phyloP scores from a whole-genome alignment of 2,329 filamentous ascomycete genomes.

The Aspergillus sp. region DNA sequence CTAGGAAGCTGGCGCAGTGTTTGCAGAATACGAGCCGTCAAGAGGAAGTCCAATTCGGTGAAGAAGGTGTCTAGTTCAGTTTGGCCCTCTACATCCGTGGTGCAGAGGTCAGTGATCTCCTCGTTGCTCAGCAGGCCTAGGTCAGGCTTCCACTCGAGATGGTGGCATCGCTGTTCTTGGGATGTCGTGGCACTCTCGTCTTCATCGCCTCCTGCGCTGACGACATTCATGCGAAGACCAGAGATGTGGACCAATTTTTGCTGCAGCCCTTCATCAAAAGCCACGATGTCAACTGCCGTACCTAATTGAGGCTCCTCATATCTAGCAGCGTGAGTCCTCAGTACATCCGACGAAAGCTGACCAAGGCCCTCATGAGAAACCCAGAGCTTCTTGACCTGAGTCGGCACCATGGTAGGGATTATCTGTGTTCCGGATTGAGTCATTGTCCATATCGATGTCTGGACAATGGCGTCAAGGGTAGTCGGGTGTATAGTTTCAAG shows the following conservation, averaged over 20 bases:
- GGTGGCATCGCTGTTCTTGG: neutral
- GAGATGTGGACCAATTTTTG: neutral
- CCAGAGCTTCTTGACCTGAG: neutral
- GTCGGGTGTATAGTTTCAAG: constrained; percentile 11
- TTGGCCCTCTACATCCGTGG: neutral
- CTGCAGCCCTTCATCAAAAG: neutral
- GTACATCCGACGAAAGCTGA: neutral
- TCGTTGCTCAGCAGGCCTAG: neutral
- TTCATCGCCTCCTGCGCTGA: neutral
- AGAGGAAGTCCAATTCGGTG: neutral
- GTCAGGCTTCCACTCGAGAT: constrained; percentile 14
- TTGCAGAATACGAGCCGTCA: neutral
- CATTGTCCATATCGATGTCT: constrained; percentile 2
- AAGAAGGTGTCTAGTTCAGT: neutral
- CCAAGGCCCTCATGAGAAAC: neutral
- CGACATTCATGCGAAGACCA: neutral
- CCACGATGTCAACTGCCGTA: neutral
- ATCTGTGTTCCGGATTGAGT: neutral
- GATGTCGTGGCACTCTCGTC: neutral
- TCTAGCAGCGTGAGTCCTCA: neutral
- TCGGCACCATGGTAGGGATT: neutral
- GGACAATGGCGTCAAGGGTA: constrained; percentile 11
- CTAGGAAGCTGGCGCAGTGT: neutral
- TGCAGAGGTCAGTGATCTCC: neutral
- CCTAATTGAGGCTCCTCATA: neutral